phyloP scores from a whole-genome alignment of 1,284 basidiomycete genomes.

The Vanrija pseudolonga region DNA sequence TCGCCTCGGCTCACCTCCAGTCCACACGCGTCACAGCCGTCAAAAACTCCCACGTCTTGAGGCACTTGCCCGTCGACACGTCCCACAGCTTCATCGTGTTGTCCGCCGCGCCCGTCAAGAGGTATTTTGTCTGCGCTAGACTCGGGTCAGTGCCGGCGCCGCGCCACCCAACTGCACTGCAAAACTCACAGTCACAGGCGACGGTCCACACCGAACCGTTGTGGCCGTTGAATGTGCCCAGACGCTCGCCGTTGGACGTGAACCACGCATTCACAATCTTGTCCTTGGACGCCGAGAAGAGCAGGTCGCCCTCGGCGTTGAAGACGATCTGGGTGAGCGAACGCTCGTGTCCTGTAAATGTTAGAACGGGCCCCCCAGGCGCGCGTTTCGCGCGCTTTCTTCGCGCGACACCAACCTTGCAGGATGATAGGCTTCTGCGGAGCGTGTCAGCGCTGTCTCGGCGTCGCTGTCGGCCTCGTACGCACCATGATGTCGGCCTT shows the following conservation, averaged over 20 bases:
- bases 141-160: not conserved
- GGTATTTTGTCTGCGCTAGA: conserved; percentile 75
- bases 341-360: conserved; percentile 80
- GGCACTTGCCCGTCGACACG: conserved; percentile 82
- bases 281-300: conserved; percentile 97
- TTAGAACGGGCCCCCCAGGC: not conserved
- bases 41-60: conserved; percentile 93
- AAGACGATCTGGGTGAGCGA: conserved; percentile 96
- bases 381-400: not conserved
- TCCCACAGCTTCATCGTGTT: conserved; percentile 91
- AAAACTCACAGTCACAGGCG: conserved; percentile 82
- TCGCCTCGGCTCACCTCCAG: conserved; percentile 43
- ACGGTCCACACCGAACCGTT: conserved; percentile 97
- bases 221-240: conserved; percentile 95
- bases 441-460: conserved; percentile 8
- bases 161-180: not conserved
- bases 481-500: conserved; percentile 15
- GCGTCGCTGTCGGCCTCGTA: not conserved
- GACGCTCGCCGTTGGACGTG: conserved; percentile 95
- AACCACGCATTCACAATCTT: conserved; percentile 94
- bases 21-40: conserved; percentile 95
- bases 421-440: conserved; percentile 50
- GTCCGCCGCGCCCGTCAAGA: conserved; percentile 82
- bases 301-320: conserved; percentile 91
- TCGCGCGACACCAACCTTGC: conserved; percentile 27